A percentile compares a stretch with the other conserved stretches of the same genome.
These are phyloP conservation scores for Pestalotiopsis sp. DNA, from an alignment of 2,329 filamentous ascomycete genomes.

Conservation along the genomic window DNA sequence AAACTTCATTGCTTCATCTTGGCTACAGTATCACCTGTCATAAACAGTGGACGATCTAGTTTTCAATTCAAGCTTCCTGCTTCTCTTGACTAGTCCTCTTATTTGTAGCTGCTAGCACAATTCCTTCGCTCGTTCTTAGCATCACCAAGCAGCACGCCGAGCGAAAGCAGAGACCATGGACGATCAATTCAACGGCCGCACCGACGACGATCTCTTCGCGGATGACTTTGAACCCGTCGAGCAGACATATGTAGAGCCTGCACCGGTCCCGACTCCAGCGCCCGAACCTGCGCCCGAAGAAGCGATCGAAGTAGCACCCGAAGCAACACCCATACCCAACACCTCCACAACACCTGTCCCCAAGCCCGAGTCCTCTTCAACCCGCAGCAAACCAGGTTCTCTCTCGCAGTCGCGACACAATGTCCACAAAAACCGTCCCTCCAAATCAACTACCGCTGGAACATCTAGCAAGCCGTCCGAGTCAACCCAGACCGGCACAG, in stretches of 20 bases:
- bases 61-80: no score
- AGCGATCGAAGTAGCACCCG: not conserved
- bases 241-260: constrained; percentile 23
- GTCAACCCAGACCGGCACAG: constrained; percentile 12
- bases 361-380: not conserved
- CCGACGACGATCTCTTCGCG: constrained; percentile 64
- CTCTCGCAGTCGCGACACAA: constrained; percentile 15
- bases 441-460: not conserved
- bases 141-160: not conserved
- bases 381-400: constrained; percentile 5
- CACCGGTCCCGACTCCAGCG: not conserved
- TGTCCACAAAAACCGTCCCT: constrained; percentile 12
- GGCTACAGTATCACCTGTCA: no score
- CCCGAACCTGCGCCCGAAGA: constrained; percentile 15
- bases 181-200: constrained; percentile 62
- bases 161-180: constrained; percentile 44
- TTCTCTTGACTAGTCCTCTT: not conserved
- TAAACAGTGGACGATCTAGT: no score
- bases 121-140: not conserved
- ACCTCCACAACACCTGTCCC: constrained; percentile 13
- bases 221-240: constrained; percentile 63
- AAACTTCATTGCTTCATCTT: not conserved
- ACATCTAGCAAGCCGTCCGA: constrained; percentile 7
- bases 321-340: not conserved
- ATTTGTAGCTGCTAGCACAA: not conserved